Evolutionary conservation across 2,329 filamentous ascomycete species (phyloP), one percentile per base, ranked within the genome.

Genomic region (Ophiostoma triangulosporum): DNA sequence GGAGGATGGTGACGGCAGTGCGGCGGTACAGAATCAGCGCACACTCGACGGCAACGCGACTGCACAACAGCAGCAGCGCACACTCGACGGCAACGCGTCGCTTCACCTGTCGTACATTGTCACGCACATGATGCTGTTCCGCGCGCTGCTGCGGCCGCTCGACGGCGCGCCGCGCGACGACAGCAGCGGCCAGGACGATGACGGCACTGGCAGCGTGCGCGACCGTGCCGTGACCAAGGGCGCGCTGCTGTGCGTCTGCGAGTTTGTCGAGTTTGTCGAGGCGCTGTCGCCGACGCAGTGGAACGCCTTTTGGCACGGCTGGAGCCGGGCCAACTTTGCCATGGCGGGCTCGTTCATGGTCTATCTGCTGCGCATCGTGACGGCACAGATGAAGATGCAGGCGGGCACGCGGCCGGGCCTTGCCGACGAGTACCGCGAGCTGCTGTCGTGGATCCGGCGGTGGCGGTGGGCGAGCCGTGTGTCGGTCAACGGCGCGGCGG

Each of bases 51-150:
- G 63, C 2, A 65, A 65, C 43, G 60, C 62, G 3, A n/a, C n/a
- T n/a, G n/a, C n/a, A n/a, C n/a, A n/a, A n/a, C n/a, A n/a, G 2
- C 20, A 14, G 9, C 31, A 12, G n/a, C 53, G 24, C 52, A 59
- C 49, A 2, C 55, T 65, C 0, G 62, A 61, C 24, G 64, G 63
- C 2, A 65, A 65, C 43, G 60, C 62, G 3, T 64, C 63, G 6
- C 57, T 66, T 1, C 60, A 60, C n/a, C 52, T 67, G 22, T 63
- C 63, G 1, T 66, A 66, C 35, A 64, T 66, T 8, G 62, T 66
- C 11, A 64, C 64, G 6, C 63, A 63, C 7, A 66, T 67, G 63
- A 66, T 62, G 5, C 58, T 67, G 9, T 66, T 66, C 50, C 59
- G 64, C 1, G 65, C 64, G 5, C 56, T 67, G 2, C 54, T 66